phyloP scores from a whole-genome alignment of 345 rosid genomes.

The Lenwebbia sp. region DNA sequence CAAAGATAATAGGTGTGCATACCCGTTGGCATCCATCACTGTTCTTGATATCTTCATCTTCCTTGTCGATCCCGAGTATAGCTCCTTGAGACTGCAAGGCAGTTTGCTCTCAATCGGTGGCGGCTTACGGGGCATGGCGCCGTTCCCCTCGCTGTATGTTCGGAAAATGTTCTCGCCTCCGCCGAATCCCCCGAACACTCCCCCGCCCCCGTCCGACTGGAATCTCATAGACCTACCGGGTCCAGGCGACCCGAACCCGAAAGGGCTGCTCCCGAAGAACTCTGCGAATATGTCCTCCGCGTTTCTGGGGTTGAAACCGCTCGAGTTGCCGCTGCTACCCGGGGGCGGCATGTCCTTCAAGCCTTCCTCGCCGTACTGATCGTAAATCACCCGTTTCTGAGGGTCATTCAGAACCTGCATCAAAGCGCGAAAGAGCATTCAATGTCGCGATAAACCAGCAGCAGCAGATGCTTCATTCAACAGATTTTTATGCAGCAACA shows the following conservation, averaged over 20 bases:
- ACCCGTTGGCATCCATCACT: conserved; percentile 64
- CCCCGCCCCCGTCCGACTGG: conserved; percentile 67
- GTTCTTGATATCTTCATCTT: conserved; percentile 98
- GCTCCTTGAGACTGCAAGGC: conserved; percentile 88
- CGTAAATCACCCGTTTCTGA: conserved; percentile 63
- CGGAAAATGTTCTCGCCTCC: conserved; percentile 50
- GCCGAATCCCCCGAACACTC: conserved; percentile 47
- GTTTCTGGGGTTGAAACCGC: conserved; percentile 84
- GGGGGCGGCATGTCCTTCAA: conserved; percentile 72
- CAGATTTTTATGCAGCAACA: not conserved
- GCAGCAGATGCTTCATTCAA: not conserved
- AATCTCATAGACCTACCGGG: conserved; percentile 61
- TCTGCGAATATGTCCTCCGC: conserved; percentile 97
- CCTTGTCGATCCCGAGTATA: conserved; percentile 81
- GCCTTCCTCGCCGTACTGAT: conserved; percentile 93
- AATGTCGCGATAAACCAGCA: not conserved
- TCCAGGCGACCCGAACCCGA: conserved; percentile 64
- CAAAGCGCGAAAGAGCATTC: not conserved
- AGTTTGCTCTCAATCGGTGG: conserved; percentile 86
- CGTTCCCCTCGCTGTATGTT: conserved; percentile 45
- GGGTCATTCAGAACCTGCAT: conserved; percentile 84
- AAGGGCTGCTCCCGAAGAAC: conserved; percentile 89
- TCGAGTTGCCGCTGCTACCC: conserved; percentile 27
- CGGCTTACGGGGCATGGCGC: conserved; percentile 45
- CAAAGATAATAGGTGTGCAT: not conserved